Evolutionary conservation across 495 filamentous ascomycete genomes (phyloP).

Genomic region (Neurospora sp.): DNA sequence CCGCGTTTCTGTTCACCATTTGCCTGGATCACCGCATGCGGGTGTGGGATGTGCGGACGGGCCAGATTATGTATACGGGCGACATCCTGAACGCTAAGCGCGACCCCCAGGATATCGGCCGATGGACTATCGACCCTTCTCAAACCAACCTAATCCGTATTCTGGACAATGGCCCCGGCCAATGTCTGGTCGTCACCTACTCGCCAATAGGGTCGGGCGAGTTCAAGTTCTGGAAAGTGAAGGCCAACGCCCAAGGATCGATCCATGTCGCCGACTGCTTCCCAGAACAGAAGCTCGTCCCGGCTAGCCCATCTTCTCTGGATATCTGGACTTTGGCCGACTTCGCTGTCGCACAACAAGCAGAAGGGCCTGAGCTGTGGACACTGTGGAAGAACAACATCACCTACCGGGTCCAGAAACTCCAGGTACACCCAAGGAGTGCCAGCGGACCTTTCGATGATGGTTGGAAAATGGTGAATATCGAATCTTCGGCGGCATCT

Average conservation of each 20-base stretch:
- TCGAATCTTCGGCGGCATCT: conserved; percentile 48
- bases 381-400: conserved; percentile 79
- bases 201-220: conserved; percentile 77
- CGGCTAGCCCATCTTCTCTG: conserved; percentile 57
- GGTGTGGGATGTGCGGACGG: conserved; percentile 72
- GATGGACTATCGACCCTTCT: conserved; percentile 67
- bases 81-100: conserved; percentile 53
- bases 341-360: conserved; percentile 52
- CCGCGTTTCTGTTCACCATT: conserved; percentile 64
- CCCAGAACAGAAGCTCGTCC: conserved; percentile 49
- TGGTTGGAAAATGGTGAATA: conserved; percentile 63
- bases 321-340: conserved; percentile 83
- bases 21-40: conserved; percentile 79
- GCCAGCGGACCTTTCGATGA: conserved; percentile 49
- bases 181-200: conserved; percentile 71
- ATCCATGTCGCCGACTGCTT: conserved; percentile 63
- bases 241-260: conserved; percentile 49
- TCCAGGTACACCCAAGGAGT: conserved; percentile 27
- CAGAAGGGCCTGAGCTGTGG: conserved; percentile 56
- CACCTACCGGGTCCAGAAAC: conserved; percentile 58
- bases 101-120: conserved; percentile 46
- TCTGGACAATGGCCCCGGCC: conserved; percentile 52
- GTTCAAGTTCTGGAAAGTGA: conserved; percentile 91
- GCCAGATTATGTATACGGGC: conserved; percentile 57
- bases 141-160: conserved; percentile 63